A percentile compares a stretch with the other conserved stretches of the same genome.
These are phyloP conservation scores for Penicillium fimorum DNA, from an alignment of 495 filamentous ascomycete genomes.

Conservation along the genomic window DNA sequence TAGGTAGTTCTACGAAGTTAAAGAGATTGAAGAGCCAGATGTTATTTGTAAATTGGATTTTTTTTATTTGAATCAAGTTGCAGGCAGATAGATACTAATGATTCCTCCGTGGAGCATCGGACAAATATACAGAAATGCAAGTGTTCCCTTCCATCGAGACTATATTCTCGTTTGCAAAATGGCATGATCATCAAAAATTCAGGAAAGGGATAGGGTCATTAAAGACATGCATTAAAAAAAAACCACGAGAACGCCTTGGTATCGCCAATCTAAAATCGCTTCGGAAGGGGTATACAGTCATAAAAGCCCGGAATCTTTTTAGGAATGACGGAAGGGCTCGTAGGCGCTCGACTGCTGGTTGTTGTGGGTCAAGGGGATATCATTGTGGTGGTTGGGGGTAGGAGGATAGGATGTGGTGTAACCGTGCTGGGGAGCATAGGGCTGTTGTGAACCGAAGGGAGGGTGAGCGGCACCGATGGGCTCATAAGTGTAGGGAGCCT, in stretches of 20 bases:
- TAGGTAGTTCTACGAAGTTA: background rate
- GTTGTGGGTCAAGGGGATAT: conserved; percentile 25
- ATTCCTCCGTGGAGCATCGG: background rate
- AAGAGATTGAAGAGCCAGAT: background rate
- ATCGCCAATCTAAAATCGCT: conserved; percentile 29
- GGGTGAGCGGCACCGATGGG: conserved; percentile 36
- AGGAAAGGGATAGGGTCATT: conserved; percentile 10
- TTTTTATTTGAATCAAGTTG: background rate
- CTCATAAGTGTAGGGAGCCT: conserved; percentile 54
- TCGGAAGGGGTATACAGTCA: conserved; percentile 11
- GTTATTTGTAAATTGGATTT: background rate
- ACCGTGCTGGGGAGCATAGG: conserved; percentile 15
- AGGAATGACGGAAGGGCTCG: conserved; percentile 49
- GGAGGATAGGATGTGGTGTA: conserved; percentile 34
- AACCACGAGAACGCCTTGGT: conserved; percentile 25
- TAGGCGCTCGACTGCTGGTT: conserved; percentile 36
- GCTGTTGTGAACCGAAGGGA: conserved; percentile 18
- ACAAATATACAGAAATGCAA: conserved; percentile 5
- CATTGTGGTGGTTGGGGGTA: conserved; percentile 19
- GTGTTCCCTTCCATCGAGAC: background rate
- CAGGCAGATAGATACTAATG: background rate
- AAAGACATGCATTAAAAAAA: conserved; percentile 13
- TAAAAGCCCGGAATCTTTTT: conserved; percentile 12
- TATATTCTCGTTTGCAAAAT: background rate
- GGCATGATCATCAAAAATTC: conserved; percentile 16